Percentiles rank a stretch among this genome's conserved stretches.
These are phyloP conservation scores for Fusarium sororula DNA, from an alignment of 2,329 filamentous ascomycete genomes.

Conservation along the genomic window DNA sequence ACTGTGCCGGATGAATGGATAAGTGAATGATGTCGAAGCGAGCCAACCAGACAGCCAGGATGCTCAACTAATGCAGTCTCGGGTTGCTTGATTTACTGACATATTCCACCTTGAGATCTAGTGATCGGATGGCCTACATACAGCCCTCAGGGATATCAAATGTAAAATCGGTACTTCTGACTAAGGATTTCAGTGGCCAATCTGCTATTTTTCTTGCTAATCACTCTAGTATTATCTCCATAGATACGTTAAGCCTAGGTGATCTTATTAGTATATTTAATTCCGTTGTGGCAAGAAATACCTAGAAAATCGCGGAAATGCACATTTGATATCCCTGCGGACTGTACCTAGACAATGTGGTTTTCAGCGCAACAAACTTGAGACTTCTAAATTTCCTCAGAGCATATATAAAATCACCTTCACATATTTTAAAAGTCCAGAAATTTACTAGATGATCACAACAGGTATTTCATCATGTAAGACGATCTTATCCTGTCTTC, in stretches of 20 bases:
- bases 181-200: too few species aligned
- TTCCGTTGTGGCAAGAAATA: too few species aligned
- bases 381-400: neutral
- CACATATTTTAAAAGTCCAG: too few species aligned
- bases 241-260: too few species aligned
- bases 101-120: slow-evolving; percentile 8
- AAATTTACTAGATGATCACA: neutral
- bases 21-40: slow-evolving; percentile 5
- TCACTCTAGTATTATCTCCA: too few species aligned
- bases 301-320: too few species aligned
- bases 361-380: too few species aligned
- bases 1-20: slow-evolving; percentile 31
- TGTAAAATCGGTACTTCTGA: too few species aligned
- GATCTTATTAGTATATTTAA: too few species aligned
- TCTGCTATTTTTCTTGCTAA: too few species aligned
- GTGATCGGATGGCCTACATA: neutral
- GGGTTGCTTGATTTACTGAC: neutral
- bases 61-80: neutral
- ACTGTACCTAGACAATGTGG: neutral
- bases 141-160: too few species aligned
- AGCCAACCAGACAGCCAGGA: slow-evolving; percentile 22
- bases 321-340: too few species aligned
- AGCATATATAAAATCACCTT: neutral
- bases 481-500: slow-evolving; percentile 11
- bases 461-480: neutral